Conservation (phyloP, 2,329 filamentous ascomycete genomes). For the Pseudogymnoascus sp. region DNA sequence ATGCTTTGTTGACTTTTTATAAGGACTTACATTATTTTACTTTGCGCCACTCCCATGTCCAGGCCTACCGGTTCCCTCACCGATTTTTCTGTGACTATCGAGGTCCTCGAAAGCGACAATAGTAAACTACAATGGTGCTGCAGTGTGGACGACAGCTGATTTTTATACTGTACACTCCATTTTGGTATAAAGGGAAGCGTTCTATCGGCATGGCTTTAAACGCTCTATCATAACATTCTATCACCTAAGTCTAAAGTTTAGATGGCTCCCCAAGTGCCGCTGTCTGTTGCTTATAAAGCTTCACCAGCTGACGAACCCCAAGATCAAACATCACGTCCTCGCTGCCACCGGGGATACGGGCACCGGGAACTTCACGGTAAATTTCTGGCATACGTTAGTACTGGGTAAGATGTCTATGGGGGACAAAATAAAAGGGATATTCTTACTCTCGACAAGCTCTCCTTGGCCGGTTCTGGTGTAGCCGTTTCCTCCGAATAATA, state of each 20-base stretch:
- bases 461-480: constrained; percentile 62
- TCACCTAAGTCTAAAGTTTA: background rate
- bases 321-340: constrained; percentile 68
- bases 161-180: background rate
- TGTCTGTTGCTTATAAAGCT: constrained; percentile 42
- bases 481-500: constrained; percentile 67
- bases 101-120: too few species aligned
- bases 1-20: too few species aligned
- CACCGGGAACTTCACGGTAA: constrained; percentile 53
- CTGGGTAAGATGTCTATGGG: background rate
- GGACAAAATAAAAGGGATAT: background rate
- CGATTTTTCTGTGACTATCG: too few species aligned
- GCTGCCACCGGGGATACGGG: constrained; percentile 56
- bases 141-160: background rate
- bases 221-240: background rate
- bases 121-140: too few species aligned
- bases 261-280: background rate
- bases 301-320: constrained; percentile 59
- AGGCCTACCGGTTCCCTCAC: too few species aligned
- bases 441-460: constrained; percentile 50
- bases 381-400: constrained; percentile 35
- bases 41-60: too few species aligned
- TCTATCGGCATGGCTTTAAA: background rate
- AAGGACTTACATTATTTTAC: too few species aligned
- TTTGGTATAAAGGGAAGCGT: background rate